Conservation (phyloP, 1,139 yeast genomes). For the Arxiozyma heterogenica region DNA sequence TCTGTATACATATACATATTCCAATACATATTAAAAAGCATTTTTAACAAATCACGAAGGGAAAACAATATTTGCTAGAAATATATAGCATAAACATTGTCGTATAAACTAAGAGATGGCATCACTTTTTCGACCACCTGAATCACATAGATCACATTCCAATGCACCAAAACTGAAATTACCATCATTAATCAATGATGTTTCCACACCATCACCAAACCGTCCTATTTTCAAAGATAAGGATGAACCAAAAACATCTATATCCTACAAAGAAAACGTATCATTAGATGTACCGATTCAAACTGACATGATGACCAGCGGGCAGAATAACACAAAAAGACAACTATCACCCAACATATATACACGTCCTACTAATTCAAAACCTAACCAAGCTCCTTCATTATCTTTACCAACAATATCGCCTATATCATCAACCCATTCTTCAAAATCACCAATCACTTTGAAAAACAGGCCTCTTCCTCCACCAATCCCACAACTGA, state of each 20-base stretch:
- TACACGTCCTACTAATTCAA: constrained; percentile 1
- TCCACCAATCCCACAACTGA: constrained; percentile 21
- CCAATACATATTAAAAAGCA: background rate
- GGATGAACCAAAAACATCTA: background rate
- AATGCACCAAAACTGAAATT: constrained; percentile 26
- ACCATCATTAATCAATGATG: constrained; percentile 18
- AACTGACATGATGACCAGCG: background rate
- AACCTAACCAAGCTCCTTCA: background rate
- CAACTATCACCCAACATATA: background rate
- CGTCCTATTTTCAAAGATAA: background rate
- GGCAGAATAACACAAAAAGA: constrained; percentile 3
- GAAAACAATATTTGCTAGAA: no score
- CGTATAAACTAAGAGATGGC: constrained; percentile 18
- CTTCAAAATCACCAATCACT: constrained; percentile 3
- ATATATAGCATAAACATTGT: background rate
- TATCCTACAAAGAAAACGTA: background rate
- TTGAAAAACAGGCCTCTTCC: constrained; percentile 24
- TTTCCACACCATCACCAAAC: constrained; percentile 4
- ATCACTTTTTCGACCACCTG: constrained; percentile 29
- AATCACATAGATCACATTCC: constrained; percentile 20
- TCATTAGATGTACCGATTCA: constrained; percentile 4
- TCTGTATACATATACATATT: no score
- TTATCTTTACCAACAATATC: background rate
- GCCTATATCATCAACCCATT: constrained; percentile 1
- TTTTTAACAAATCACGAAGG: no score